phyloP scores from a whole-genome alignment of 495 filamentous ascomycete species.

The Daldinia grandis region DNA sequence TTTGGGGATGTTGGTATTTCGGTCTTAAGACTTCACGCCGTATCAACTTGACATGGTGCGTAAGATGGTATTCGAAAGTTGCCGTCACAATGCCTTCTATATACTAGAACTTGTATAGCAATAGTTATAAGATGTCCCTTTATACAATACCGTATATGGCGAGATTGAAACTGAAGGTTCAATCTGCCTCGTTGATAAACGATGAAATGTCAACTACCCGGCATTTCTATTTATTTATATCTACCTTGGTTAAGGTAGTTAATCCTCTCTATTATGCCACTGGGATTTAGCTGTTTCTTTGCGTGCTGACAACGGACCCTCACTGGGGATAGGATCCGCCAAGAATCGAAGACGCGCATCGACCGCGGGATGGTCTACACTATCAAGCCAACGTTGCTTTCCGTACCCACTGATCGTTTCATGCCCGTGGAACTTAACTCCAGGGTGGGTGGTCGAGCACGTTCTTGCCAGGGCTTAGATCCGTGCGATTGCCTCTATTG shows the following conservation, averaged over 20 bases:
- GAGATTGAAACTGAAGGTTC: neutral
- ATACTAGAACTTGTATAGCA: neutral
- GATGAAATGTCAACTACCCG: neutral
- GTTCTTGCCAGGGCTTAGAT: neutral
- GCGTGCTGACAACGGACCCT: neutral
- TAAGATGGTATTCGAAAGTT: neutral
- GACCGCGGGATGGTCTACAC: neutral
- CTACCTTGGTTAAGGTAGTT: neutral
- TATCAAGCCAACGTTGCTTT: neutral
- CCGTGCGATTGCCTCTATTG: neutral
- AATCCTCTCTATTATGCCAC: neutral
- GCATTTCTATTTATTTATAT: neutral
- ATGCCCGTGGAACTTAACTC: constrained; percentile 1
- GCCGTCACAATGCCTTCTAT: neutral
- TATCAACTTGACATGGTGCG: neutral
- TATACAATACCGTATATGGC: neutral
- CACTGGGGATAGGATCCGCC: neutral
- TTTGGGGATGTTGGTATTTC: neutral
- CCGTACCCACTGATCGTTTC: constrained; percentile 27
- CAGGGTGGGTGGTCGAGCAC: neutral
- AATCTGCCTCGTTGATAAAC: neutral
- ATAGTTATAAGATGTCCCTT: neutral
- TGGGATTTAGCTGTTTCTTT: neutral
- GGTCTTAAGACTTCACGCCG: neutral
- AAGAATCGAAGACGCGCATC: constrained; percentile 5